phyloP scores from a whole-genome alignment of 108 stramenopile genomes.

The Skeletonema potamos region DNA sequence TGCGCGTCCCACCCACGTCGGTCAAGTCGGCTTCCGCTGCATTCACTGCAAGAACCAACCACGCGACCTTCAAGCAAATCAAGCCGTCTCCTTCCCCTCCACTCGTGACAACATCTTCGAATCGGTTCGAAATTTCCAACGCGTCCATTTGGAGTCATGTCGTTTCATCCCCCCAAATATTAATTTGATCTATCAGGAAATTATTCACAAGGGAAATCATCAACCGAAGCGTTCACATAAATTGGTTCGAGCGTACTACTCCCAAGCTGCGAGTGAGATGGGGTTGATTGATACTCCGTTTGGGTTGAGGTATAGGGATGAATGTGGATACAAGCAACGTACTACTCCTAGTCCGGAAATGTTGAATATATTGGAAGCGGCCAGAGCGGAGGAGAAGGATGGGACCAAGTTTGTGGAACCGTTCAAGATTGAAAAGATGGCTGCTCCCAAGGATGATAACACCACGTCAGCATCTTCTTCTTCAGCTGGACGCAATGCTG shows the following conservation, averaged over 20 bases:
- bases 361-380: neutral
- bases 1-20: constrained; percentile 10
- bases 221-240: neutral
- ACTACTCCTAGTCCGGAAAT: neutral
- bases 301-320: neutral
- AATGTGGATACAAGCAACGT: neutral
- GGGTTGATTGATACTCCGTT: constrained; percentile 2
- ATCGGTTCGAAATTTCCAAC: constrained; percentile 15
- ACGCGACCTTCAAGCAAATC: neutral
- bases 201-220: neutral
- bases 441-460: neutral
- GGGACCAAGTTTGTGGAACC: neutral
- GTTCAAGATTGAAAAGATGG: neutral
- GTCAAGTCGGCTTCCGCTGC: constrained; percentile 19
- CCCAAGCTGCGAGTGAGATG: constrained; percentile 7
- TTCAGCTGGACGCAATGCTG: neutral
- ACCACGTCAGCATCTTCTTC: neutral
- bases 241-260: constrained; percentile 3
- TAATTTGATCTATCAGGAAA: neutral
- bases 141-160: neutral
- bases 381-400: neutral
- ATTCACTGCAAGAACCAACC: constrained; percentile 5
- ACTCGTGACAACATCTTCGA: constrained; percentile 15
- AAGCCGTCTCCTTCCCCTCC: constrained; percentile 15
- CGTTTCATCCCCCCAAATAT: neutral